These are phyloP conservation scores for Abrus pulchellus DNA, from an alignment of 306 rosid species.

Conservation along the genomic window DNA sequence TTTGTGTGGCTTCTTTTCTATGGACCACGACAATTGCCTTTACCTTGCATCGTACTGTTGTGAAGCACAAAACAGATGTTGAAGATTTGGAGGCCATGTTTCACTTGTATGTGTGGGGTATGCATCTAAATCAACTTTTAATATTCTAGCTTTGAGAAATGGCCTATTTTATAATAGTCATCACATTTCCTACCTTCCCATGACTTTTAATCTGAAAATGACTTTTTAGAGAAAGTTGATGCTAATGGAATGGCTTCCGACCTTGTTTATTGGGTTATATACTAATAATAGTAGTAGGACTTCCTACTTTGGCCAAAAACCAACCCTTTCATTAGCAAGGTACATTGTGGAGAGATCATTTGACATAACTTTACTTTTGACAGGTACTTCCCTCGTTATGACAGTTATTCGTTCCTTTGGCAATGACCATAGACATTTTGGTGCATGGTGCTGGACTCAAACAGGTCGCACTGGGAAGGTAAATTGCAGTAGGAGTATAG, in stretches of 20 bases:
- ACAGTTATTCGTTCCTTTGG: slow-evolving; percentile 92
- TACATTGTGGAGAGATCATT: slow-evolving; percentile 43
- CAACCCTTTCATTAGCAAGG: slow-evolving; percentile 23
- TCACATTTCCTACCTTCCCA: slow-evolving; percentile 24
- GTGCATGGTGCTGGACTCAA: slow-evolving; percentile 86
- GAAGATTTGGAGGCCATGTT: slow-evolving; percentile 97
- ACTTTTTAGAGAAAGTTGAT: slow-evolving; percentile 30
- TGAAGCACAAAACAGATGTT: slow-evolving; percentile 92
- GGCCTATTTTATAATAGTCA: slow-evolving; percentile 37
- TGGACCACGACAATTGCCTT: slow-evolving; percentile 99
- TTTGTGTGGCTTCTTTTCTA: slow-evolving; percentile 96
- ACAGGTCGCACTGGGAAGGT: slow-evolving; percentile 92
- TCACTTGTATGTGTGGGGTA: slow-evolving; percentile 99
- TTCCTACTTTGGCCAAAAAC: slow-evolving; percentile 26
- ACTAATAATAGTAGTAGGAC: neutral
- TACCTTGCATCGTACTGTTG: slow-evolving; percentile 97
- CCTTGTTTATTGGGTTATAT: neutral
- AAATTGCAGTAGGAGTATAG: slow-evolving; percentile 46
- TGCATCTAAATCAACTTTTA: slow-evolving; percentile 48
- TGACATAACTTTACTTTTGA: slow-evolving; percentile 30
- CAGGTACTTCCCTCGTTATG: slow-evolving; percentile 91
- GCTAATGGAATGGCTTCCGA: slow-evolving; percentile 26
- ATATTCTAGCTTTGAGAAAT: slow-evolving; percentile 28
- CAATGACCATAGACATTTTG: slow-evolving; percentile 84
- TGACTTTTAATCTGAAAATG: slow-evolving; percentile 36